Evolutionary conservation across 2,329 filamentous ascomycete species (phyloP), one percentile per base, ranked within the genome.

Genomic region (Cladosporium halotolerans): DNA sequence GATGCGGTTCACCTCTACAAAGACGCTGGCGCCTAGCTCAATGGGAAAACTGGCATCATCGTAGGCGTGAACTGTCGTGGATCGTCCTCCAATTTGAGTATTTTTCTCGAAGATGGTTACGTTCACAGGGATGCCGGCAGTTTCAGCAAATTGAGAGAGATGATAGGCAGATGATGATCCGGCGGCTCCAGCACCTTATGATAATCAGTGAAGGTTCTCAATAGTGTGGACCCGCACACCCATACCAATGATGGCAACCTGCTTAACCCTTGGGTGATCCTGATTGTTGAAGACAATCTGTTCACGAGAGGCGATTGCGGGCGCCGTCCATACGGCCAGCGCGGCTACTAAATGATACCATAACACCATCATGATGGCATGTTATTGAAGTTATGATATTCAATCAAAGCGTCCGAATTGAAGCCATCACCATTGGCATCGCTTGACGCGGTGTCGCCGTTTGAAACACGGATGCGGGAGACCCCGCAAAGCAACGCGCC

Each of bases 21-120:
- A 99, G 62, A 97, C 96, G 57, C 86, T 92, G 9, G 88, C 93
- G 13, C 93, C 93, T 1, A 97, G 76, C 69, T 99, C 93, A 34
- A 96, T 80, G 1, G 86, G 86, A 38, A 84, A 74, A 0, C 73
- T 58, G 1, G 83, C 75, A 61, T 92, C 78, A 58, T 81, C 79
- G 66, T 86, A 92, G 2, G 83, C 84, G 63, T 90, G 76, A 14
- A 96, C 86, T 0, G 91, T 97, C 31, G 91, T 88, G 7, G 87
- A 87, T 23, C 93, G 87, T 8, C 93, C 93, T 31, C 93, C 93
- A 41, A 97, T 78, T 60, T 84, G 88, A 32, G 75, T 69, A 13
- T 82, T 83, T 61, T 85, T 86, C 65, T 99, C 93, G 68, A 92
- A 96, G 28, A 99, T 76, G 18, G 90, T 95, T 62, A 97, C 85